Conservation (phyloP, 768 basidiomycete genomes). For the Cubamyces sp. region DNA sequence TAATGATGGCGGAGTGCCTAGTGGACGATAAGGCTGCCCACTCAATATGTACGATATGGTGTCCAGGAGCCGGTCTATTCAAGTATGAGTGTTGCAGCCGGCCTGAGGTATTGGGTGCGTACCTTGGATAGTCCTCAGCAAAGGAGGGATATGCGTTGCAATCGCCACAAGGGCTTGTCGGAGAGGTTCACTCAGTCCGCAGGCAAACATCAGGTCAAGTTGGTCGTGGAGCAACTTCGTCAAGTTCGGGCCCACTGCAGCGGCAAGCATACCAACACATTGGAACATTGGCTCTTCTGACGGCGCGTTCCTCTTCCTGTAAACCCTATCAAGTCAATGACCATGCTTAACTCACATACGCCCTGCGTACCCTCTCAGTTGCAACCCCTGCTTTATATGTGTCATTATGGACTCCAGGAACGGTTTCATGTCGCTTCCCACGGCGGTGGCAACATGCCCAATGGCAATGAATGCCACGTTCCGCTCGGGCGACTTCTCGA, state of each 20-base stretch:
- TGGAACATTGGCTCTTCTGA: constrained; percentile 96
- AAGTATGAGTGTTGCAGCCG: not conserved
- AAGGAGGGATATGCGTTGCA: constrained; percentile 83
- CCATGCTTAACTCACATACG: not conserved
- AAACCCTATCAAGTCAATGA: not conserved
- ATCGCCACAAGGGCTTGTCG: constrained; percentile 84
- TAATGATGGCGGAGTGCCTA: constrained; percentile 79
- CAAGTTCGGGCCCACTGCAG: constrained; percentile 93
- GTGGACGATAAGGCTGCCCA: constrained; percentile 83
- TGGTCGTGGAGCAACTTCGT: constrained; percentile 97
- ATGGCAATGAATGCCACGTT: constrained; percentile 95
- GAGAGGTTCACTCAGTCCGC: constrained; percentile 89
- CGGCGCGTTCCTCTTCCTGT: constrained; percentile 85
- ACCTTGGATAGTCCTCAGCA: constrained; percentile 94
- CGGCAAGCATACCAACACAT: constrained; percentile 95
- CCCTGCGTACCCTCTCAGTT: constrained; percentile 75
- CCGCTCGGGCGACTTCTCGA: constrained; percentile 88
- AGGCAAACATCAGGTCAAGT: constrained; percentile 94
- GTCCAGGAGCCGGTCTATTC: constrained; percentile 84
- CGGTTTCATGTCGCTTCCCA: constrained; percentile 93
- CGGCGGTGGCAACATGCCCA: constrained; percentile 90
- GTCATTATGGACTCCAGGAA: constrained; percentile 92
- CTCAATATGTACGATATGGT: constrained; percentile 79
- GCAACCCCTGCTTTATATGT: constrained; percentile 88
- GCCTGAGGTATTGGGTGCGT: constrained; percentile 6